Conservation (phyloP, 2,329 filamentous ascomycete species). For the Botrytis fabae region DNA sequence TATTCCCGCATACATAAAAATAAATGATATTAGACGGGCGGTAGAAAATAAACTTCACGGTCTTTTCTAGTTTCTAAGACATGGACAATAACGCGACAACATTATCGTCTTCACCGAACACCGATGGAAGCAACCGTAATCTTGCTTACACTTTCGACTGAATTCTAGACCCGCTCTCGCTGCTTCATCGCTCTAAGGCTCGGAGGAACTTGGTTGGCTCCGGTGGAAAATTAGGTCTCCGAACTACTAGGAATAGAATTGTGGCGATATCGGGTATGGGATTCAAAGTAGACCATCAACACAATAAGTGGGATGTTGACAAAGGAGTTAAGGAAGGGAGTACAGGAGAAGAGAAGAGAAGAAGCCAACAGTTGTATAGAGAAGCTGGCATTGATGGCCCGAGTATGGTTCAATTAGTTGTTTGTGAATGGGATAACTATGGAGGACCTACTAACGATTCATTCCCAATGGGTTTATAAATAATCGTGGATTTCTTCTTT, state of each 20-base stretch:
- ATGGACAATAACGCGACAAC: neutral
- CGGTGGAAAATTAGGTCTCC: neutral
- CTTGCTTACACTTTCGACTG: constrained; percentile 15
- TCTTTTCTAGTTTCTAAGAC: neutral
- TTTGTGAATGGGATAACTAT: neutral
- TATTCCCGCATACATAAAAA: neutral
- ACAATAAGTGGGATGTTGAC: constrained; percentile 3
- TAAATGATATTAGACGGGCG: neutral
- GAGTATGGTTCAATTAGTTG: neutral
- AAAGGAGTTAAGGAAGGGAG: neutral
- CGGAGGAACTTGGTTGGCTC: constrained; percentile 9
- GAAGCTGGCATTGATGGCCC: neutral
- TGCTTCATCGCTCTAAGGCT: neutral
- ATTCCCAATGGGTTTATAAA: neutral
- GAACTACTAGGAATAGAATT: neutral
- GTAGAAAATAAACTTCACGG: neutral
- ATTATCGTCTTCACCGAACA: constrained; percentile 9
- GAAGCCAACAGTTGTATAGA: neutral
- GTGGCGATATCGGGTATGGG: constrained; percentile 14
- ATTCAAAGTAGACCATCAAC: neutral
- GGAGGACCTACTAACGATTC: neutral
- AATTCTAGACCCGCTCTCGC: constrained; percentile 17
- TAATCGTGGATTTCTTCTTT: neutral
- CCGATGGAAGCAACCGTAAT: neutral
- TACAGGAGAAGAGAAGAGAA: neutral